Percentiles rank a stretch among this genome's conserved stretches.
Conservation (phyloP, 768 basidiomycete species). For the Chalciporus piperatus region DNA sequence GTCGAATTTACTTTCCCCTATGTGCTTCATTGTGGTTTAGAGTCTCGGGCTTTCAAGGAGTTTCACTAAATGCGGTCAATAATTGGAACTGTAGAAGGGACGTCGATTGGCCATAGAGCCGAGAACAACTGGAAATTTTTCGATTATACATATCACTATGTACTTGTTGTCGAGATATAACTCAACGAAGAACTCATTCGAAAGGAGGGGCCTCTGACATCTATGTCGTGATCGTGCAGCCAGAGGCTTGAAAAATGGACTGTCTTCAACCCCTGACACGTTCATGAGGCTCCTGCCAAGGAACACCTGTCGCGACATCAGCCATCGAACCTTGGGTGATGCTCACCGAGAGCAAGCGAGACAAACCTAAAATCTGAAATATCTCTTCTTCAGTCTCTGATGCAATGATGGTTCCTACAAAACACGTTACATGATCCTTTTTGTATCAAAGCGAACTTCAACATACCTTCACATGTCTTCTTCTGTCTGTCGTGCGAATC, state of each 20-base stretch:
- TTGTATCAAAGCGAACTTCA: too few species aligned
- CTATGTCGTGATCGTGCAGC: too few species aligned
- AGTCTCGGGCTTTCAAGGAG: background rate
- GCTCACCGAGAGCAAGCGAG: background rate
- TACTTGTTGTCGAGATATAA: too few species aligned
- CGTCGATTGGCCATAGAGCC: too few species aligned
- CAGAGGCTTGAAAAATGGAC: too few species aligned
- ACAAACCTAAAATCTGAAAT: conserved; percentile 62
- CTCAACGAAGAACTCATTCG: too few species aligned
- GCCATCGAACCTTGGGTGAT: background rate
- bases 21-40: background rate
- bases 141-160: too few species aligned
- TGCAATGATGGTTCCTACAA: conserved; percentile 63
- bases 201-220: too few species aligned
- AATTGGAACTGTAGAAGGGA: too few species aligned
- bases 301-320: conserved; percentile 44
- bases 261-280: conserved; percentile 44
- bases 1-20: background rate
- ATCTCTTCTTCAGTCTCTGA: conserved; percentile 88
- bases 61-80: background rate
- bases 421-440: background rate
- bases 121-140: too few species aligned
- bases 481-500: conserved; percentile 60
- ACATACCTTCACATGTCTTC: conserved; percentile 56
- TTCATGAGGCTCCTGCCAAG: conserved; percentile 82